These are phyloP conservation scores for Paraleonurus japonicus DNA, from an alignment of 257 asterid genomes.

Conservation along the genomic window DNA sequence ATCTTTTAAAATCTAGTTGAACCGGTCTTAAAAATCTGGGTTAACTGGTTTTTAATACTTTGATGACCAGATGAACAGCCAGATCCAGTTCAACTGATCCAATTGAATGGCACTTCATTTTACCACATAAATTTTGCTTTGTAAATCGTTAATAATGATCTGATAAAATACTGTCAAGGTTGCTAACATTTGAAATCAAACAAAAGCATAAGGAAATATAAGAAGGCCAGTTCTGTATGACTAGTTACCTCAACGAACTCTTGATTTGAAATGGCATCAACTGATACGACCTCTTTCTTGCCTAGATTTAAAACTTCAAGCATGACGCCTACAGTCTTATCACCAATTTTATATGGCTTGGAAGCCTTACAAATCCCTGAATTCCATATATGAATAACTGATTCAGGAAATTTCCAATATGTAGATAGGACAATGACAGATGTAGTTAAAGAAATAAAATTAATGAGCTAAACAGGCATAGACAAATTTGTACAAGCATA, in stretches of 20 bases:
- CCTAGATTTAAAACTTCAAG: constrained; percentile 70
- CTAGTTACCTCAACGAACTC: constrained; percentile 65
- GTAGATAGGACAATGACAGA: neutral
- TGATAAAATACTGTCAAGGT: neutral
- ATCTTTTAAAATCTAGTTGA: neutral
- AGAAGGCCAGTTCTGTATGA: constrained; percentile 1
- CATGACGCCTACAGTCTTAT: constrained; percentile 48
- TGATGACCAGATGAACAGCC: neutral
- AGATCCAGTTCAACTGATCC: neutral
- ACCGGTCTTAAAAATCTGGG: neutral
- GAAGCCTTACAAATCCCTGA: constrained; percentile 61
- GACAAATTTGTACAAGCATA: constrained; percentile 26
- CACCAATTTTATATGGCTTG: constrained; percentile 64
- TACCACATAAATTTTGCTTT: neutral
- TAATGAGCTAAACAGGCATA: neutral
- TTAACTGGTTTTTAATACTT: neutral
- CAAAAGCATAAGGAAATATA: constrained; percentile 3
- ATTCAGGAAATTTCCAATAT: neutral
- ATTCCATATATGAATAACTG: constrained; percentile 14
- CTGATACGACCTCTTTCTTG: constrained; percentile 55
- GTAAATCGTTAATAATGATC: neutral
- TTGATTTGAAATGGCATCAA: constrained; percentile 64
- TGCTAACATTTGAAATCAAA: constrained; percentile 28
- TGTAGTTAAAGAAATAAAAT: neutral
- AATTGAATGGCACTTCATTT: neutral